Percentiles rank a stretch among this genome's conserved stretches.
phyloP scores from a whole-genome alignment of 1,284 basidiomycete species.

The Melampsora abietis-canadensis region DNA sequence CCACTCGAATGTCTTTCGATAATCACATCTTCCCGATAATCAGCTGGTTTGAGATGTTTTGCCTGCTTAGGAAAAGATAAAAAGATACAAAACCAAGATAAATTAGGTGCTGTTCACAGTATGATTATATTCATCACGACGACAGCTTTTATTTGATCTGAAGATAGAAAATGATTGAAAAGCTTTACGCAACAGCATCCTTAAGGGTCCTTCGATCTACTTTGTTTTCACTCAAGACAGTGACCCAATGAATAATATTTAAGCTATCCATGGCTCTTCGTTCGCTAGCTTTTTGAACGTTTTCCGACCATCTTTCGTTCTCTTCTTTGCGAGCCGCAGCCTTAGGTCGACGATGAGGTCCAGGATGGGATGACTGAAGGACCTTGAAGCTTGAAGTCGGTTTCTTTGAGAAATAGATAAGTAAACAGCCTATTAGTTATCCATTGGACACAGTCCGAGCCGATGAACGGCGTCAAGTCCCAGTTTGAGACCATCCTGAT shows the following conservation, averaged over 20 bases:
- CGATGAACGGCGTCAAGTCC: no score
- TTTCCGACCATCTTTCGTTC: not conserved
- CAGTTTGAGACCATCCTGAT: no score
- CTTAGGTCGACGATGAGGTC: not conserved
- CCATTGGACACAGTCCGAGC: no score
- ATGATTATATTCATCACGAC: not conserved
- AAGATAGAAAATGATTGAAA: not conserved
- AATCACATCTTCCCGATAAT: slow-evolving; percentile 28
- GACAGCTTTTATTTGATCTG: not conserved
- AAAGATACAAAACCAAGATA: not conserved
- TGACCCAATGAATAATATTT: not conserved
- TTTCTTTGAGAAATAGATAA: not conserved
- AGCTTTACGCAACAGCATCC: slow-evolving; percentile 1
- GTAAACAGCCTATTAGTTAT: no score
- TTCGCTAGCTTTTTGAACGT: slow-evolving; percentile 3
- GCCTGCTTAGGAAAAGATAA: slow-evolving; percentile 11
- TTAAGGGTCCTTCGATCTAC: not conserved
- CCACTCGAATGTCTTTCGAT: slow-evolving; percentile 26
- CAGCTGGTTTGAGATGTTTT: slow-evolving; percentile 13
- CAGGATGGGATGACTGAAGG: not conserved
- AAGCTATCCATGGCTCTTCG: slow-evolving; percentile 6
- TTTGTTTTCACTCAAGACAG: not conserved
- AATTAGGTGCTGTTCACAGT: not conserved
- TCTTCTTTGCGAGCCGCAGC: not conserved
- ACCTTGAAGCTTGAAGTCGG: slow-evolving; percentile 3